Evolutionary conservation across 352 stramenopile species (phyloP), one percentile per base, ranked within the genome.

Genomic region (Phytopythium montanum): DNA sequence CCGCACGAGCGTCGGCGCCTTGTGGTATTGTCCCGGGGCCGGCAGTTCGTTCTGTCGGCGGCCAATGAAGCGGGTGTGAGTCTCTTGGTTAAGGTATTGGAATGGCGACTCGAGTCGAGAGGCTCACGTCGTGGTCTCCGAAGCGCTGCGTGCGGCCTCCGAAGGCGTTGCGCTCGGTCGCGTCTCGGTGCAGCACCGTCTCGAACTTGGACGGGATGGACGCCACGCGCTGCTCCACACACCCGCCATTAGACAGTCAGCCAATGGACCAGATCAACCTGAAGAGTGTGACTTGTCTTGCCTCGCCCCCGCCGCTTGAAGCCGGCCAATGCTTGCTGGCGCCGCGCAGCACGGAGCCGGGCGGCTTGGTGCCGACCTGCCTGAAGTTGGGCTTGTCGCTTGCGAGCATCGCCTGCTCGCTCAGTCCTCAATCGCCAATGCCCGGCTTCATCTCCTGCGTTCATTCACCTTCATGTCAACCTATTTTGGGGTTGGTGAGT

Each of bases 191-290:
- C 44, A 90, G 55, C 44, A 90, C 70, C 0, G 76, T 90, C 70
- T 90, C 83, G 68, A 81, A 90, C 54, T 90, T 92, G 64, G 80
- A 90, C 26, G 83, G 83, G 62, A 92, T 92, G 38, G 83, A 92
- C 34, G 79, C 71, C 51, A 86, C 69, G 69, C 76, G 73, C 75
- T 81, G 41, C 23, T 65, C 31, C 44, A 16, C 10, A 13, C 10
- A 31, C 3, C 12, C 16, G 5, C 16, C 45, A 19, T 52, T 23
- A 36, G 45, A 23, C 44, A n/a, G 7, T 12, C 33, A 38, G 9
- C 33, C 33, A 12, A 16, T 14, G 2, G 33, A 64, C 12, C 26
- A 42, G 18, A 58, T n/a, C 14, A 6, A 19, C 33, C 36, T 1
- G 29, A 50, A 53, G 26, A 12, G 49, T 57, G 28, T 38, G 33